A percentile compares a stretch with the other conserved stretches of the same genome.
Conservation (phyloP, 2,329 filamentous ascomycete genomes). For the Aureobasidium uvarum region DNA sequence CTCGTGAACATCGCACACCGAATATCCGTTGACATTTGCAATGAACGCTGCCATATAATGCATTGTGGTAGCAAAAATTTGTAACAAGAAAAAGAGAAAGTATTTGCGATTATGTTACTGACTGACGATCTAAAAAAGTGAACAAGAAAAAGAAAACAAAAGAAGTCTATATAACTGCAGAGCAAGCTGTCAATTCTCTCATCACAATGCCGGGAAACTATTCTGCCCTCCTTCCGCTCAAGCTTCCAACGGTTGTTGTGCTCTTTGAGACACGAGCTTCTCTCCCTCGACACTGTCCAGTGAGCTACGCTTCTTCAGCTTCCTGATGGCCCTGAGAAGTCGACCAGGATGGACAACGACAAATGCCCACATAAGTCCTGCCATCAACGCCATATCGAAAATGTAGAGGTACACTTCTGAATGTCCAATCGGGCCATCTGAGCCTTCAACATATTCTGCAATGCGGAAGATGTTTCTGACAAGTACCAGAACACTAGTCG, state of each 20-base stretch:
- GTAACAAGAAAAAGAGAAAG: not conserved
- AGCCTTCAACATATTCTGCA: slow-evolving; percentile 27
- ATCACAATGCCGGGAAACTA: not conserved
- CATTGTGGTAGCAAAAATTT: not conserved
- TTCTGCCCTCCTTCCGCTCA: not conserved
- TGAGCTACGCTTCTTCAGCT: slow-evolving; percentile 12
- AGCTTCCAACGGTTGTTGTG: not conserved
- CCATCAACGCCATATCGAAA: slow-evolving; percentile 27
- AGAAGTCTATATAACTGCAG: not conserved
- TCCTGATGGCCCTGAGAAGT: slow-evolving; percentile 10
- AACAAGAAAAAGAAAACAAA: not conserved
- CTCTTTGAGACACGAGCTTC: not conserved
- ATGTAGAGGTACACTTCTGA: slow-evolving; percentile 28
- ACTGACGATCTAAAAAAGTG: too few species aligned
- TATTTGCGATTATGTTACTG: not conserved
- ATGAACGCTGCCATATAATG: not conserved
- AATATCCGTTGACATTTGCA: not conserved
- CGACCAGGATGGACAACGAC: slow-evolving; percentile 19
- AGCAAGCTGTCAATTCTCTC: not conserved
- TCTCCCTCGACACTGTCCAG: not conserved
- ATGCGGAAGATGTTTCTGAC: slow-evolving; percentile 28
- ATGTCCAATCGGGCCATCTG: slow-evolving; percentile 1
- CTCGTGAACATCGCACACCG: not conserved
- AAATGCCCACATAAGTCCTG: slow-evolving; percentile 20
- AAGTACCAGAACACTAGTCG: slow-evolving; percentile 22